phyloP scores from a whole-genome alignment of 1,139 yeast species.

The Debaryomyces subglobosus region DNA sequence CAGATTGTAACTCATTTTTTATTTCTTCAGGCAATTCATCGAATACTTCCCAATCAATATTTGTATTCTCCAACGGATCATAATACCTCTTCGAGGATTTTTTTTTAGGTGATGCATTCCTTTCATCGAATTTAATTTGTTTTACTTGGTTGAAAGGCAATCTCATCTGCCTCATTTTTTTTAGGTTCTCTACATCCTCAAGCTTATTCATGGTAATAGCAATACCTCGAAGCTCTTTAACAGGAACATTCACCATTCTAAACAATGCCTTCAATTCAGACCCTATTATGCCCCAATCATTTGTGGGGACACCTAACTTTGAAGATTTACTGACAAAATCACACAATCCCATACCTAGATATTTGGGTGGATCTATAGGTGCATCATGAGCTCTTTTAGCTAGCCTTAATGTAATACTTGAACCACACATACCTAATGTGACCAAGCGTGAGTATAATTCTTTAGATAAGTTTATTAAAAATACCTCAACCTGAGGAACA shows the following conservation, averaged over 20 bases:
- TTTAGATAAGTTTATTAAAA: conserved; percentile 57
- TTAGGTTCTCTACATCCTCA: conserved; percentile 36
- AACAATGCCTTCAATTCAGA: conserved; percentile 62
- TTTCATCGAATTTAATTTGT: not conserved
- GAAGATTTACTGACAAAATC: conserved; percentile 63
- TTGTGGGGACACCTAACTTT: conserved; percentile 64
- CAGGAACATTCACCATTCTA: conserved; percentile 60
- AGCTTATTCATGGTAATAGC: conserved; percentile 69
- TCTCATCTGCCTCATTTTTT: conserved; percentile 41
- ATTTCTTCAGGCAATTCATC: conserved; percentile 56
- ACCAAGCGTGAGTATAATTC: conserved; percentile 62
- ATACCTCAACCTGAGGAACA: conserved; percentile 62
- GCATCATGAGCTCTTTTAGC: conserved; percentile 68
- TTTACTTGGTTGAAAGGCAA: conserved; percentile 34
- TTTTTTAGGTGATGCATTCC: conserved; percentile 17
- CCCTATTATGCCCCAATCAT: conserved; percentile 62
- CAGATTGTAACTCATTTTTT: conserved; percentile 50
- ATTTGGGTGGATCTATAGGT: conserved; percentile 75
- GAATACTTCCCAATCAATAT: conserved; percentile 59
- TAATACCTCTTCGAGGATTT: conserved; percentile 7
- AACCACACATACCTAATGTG: conserved; percentile 53
- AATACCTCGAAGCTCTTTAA: conserved; percentile 75
- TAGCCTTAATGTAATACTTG: conserved; percentile 62
- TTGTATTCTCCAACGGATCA: conserved; percentile 11
- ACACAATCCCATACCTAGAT: conserved; percentile 82